phyloP scores from a whole-genome alignment of 345 rosid genomes.

The Angophora floribunda region DNA sequence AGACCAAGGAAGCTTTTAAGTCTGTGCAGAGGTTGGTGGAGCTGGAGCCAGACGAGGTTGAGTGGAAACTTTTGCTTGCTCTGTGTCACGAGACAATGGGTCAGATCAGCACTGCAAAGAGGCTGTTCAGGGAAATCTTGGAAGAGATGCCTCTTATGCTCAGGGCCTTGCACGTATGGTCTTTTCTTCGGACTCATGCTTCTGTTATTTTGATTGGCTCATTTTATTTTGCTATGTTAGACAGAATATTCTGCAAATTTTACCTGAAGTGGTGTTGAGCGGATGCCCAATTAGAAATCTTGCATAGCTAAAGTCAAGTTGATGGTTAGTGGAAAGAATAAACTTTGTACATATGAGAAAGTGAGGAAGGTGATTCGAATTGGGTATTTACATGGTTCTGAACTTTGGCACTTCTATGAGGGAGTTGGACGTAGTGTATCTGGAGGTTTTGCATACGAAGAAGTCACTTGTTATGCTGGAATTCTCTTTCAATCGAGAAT shows the following conservation, averaged over 20 bases:
- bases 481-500: neutral
- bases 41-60: slow-evolving; percentile 61
- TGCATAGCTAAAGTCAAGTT: neutral
- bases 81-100: slow-evolving; percentile 82
- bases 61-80: slow-evolving; percentile 89
- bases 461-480: neutral
- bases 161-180: slow-evolving; percentile 83
- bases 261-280: neutral
- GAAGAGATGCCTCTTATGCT: slow-evolving; percentile 65
- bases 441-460: neutral
- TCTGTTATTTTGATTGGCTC: neutral
- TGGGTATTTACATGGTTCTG: neutral
- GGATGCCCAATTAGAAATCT: neutral
- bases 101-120: slow-evolving; percentile 51
- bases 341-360: neutral
- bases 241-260: neutral
- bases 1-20: slow-evolving; percentile 47
- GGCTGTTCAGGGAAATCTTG: slow-evolving; percentile 55
- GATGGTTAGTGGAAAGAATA: neutral
- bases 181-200: neutral
- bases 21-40: slow-evolving; percentile 56
- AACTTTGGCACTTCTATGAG: neutral
- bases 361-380: neutral
- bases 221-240: neutral
- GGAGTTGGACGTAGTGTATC: neutral